Evolutionary conservation across 176 grass and related monocot genomes (phyloP).

Genomic region (Elymus sibiricus): DNA sequence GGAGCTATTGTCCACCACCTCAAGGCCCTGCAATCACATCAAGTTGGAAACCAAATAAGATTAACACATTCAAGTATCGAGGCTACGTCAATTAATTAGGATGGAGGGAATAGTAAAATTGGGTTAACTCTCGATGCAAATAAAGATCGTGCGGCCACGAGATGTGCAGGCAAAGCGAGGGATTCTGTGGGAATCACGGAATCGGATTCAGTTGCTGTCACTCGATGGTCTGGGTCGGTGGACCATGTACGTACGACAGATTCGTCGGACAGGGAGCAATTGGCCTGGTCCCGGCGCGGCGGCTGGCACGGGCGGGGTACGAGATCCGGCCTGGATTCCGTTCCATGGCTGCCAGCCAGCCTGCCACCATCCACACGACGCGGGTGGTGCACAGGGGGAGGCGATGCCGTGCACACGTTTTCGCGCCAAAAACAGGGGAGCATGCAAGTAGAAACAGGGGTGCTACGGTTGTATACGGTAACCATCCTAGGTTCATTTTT

Average conservation of each 20-base stretch:
- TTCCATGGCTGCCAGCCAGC: neutral
- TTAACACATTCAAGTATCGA: neutral
- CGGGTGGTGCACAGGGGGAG: neutral
- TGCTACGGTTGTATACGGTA: neutral
- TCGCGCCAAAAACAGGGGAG: neutral
- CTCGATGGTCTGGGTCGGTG: neutral
- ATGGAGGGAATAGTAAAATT: no score
- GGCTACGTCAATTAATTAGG: no score
- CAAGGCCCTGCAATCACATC: constrained; percentile 43
- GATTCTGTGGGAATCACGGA: constrained; percentile 7
- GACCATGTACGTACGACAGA: no score
- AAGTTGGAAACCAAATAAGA: neutral
- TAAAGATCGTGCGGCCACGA: neutral
- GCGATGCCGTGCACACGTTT: neutral
- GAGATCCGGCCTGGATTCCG: constrained; percentile 3
- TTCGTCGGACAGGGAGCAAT: constrained; percentile 9
- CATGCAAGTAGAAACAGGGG: no score
- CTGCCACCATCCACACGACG: neutral
- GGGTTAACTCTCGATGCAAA: neutral
- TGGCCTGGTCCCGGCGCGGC: constrained; percentile 15
- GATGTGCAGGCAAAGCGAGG: neutral
- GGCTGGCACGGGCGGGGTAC: neutral
- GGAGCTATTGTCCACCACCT: constrained; percentile 80
- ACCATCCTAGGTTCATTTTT: constrained; percentile 18
- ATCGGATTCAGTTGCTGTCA: constrained; percentile 1